Evolutionary conservation across 108 stramenopile species (phyloP), one percentile per base, ranked within the genome.

Genomic region (Skeletonema costatum): DNA sequence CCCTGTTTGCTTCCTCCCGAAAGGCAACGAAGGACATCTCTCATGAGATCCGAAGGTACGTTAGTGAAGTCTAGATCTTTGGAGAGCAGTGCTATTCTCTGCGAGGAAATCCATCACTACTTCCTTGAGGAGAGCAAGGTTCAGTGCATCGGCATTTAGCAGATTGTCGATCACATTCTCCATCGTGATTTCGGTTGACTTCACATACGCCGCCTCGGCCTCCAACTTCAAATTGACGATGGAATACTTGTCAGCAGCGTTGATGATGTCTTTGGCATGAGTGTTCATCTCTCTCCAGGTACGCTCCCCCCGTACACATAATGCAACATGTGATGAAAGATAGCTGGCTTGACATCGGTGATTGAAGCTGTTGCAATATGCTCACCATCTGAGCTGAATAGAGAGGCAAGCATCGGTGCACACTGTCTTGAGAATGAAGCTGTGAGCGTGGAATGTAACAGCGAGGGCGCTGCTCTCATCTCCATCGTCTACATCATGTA

Each of bases 101-200:
- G 32, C 60, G 39, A 71, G n/a, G 70, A 42, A 63, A 17, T 71
- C 70, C 35, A 71, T 16, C 0, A 30, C 61, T 32, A 36, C 70
- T 31, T 71, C 46, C 48, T 71, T 71, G 21, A 70, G 17, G 14
- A 60, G 11, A 7, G 70, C 60, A 8, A 33, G 61, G 36, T 32
- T 62, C 29, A 29, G 0, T 5, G 25, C 10, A 60, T 60, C 59
- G 0, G 59, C 59, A 1, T 29, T 17, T 0, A 60, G 59, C 3
- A 60, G 21, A 29, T 11, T 21, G 10, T 60, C 59, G 10, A 29
- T 29, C 16, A 14, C 59, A 21, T 60, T 60, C 0, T 21, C 16
- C 8, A 29, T 60, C 10, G 59, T 60, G 59, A 60, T 60, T 21
- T 29, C 16, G 16, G 21, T 11, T 29, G 59, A 60, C 17, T 21